Conservation (phyloP, 2,329 filamentous ascomycete genomes). For the Ceratocystis ficicola region DNA sequence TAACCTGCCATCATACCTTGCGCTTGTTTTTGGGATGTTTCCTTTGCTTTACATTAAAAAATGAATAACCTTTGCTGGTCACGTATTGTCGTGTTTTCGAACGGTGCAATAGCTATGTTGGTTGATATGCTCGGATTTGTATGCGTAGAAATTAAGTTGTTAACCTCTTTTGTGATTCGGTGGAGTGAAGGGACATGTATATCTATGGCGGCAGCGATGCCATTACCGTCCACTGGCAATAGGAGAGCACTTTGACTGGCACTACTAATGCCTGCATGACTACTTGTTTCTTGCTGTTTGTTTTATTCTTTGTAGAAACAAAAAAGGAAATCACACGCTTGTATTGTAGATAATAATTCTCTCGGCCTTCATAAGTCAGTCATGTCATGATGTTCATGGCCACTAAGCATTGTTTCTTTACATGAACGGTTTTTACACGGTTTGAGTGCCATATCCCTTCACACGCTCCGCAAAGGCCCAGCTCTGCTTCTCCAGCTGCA, state of each 20-base stretch:
- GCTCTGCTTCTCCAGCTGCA: slow-evolving; percentile 88
- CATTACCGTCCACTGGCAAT: no score
- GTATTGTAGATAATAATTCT: slow-evolving; percentile 17
- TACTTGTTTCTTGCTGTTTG: not conserved
- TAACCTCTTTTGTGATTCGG: no score
- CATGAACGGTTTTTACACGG: slow-evolving; percentile 33
- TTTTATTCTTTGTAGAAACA: not conserved
- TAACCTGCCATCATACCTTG: slow-evolving; percentile 22
- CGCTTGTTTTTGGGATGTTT: slow-evolving; percentile 20
- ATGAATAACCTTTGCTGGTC: slow-evolving; percentile 12
- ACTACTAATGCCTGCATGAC: not conserved
- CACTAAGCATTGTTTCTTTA: not conserved
- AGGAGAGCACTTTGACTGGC: no score
- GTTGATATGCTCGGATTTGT: not conserved
- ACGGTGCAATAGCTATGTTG: slow-evolving; percentile 8
- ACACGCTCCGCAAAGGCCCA: slow-evolving; percentile 97
- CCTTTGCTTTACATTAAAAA: slow-evolving; percentile 9
- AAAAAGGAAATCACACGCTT: slow-evolving; percentile 18
- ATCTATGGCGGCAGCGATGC: no score
- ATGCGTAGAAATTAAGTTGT: no score
- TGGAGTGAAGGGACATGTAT: no score
- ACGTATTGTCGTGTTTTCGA: slow-evolving; percentile 9
- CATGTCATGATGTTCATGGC: not conserved
- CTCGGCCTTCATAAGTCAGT: slow-evolving; percentile 2
- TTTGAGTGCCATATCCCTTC: slow-evolving; percentile 86